Conservation (phyloP, 257 asterid species). For the Solanum verrucosum region DNA sequence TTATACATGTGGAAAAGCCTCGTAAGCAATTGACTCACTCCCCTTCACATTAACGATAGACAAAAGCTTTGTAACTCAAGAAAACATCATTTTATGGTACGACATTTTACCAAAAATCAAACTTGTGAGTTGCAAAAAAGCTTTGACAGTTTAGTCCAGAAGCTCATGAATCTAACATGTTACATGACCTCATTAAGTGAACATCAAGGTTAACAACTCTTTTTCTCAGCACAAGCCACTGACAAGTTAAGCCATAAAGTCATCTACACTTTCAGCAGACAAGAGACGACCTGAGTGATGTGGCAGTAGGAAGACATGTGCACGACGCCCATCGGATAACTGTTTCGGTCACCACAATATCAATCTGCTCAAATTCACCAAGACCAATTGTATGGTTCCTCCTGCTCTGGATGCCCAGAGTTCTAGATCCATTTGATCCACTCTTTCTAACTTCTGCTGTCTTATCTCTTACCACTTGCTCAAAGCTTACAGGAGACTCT, state of each 20-base stretch:
- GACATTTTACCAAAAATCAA: background rate
- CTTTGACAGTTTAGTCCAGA: background rate
- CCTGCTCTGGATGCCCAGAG: slow-evolving; percentile 37
- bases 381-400: slow-evolving; percentile 65
- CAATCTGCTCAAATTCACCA: slow-evolving; percentile 53
- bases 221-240: background rate
- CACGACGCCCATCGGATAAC: slow-evolving; percentile 85
- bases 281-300: slow-evolving; percentile 65
- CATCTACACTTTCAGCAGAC: slow-evolving; percentile 33
- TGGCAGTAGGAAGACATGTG: slow-evolving; percentile 51
- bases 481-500: slow-evolving; percentile 7
- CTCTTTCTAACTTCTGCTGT: slow-evolving; percentile 20
- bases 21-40: background rate
- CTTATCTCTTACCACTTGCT: slow-evolving; percentile 14
- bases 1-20: slow-evolving; percentile 2
- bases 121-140: background rate
- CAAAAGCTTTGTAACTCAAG: background rate
- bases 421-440: slow-evolving; percentile 14
- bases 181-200: background rate
- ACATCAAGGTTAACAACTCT: background rate
- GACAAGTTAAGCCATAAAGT: background rate
- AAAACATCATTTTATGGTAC: background rate
- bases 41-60: background rate
- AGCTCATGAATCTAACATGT: background rate
- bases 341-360: slow-evolving; percentile 51